Evolutionary conservation across 208 protist species (phyloP), one percentile per base, ranked within the genome.

Genomic region (Acanthamoeba triangularis): DNA sequence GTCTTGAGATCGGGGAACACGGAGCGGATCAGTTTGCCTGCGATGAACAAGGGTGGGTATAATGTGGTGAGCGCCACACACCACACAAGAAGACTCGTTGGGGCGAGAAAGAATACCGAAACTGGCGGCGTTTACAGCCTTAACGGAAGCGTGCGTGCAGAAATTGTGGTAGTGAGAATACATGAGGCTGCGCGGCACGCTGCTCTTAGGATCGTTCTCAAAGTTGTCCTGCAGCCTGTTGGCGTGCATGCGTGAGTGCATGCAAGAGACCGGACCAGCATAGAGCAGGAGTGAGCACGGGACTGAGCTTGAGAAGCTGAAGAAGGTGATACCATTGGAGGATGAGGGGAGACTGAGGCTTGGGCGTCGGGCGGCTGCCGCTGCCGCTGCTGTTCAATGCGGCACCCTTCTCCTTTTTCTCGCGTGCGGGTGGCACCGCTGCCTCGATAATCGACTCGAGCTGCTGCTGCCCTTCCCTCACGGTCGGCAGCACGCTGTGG

Each of bases 171-270:
- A 94, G 67, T 94, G 90, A 3, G 49, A 61, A 33, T 82, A 94
- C 56, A 94, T 61, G 25, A 65, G 54, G 35, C 74, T 88, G 18
- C 90, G n/a, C 10, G 90, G 90, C 52, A 94, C 52, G 54, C 74
- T 88, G 28, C 54, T 82, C 74, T 84, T 65, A 7, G 49, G 52
- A 30, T 74, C 74, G 35, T 37, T 88, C 47, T 94, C 90, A n/a
- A 72, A 94, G 37, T 94, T 94, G n/a, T 94, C 90, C 61, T 94
- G 56, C 49, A 94, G n/a, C 90, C 90, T 88, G 49, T 54, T 11
- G 49, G 7, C 0, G 7, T 54, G 49, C 49, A 54, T 18, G 37
- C 65, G 14, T 13, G 72, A n/a, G n/a, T 80, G 30, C 14, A 5
- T 25, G 18, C 28, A 8, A 8, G 72, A 80, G 30, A 25, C 4